A percentile compares a stretch with the other conserved stretches of the same genome.
Conservation (phyloP, 2,329 filamentous ascomycete genomes). For the Hypoxylon sp. region DNA sequence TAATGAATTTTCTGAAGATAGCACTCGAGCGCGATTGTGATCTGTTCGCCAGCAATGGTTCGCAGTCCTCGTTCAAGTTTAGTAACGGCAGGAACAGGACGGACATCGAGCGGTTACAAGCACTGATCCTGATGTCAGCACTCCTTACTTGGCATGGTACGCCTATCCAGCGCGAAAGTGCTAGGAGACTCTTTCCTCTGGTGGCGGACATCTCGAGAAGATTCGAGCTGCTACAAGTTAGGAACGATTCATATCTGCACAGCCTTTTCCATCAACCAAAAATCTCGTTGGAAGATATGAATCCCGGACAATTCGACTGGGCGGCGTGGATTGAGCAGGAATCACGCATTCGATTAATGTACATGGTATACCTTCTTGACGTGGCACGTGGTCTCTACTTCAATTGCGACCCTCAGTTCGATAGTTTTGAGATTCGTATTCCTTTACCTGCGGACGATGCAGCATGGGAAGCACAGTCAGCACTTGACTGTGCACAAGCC, state of each 20-base stretch:
- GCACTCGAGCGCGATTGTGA: constrained; percentile 71
- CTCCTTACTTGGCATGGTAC: constrained; percentile 80
- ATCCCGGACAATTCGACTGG: constrained; percentile 74
- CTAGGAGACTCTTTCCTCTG: constrained; percentile 70
- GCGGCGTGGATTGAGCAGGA: constrained; percentile 78
- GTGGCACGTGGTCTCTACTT: constrained; percentile 78
- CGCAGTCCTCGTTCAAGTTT: constrained; percentile 58
- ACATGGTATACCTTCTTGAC: constrained; percentile 75
- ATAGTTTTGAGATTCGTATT: constrained; percentile 74
- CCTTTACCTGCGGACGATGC: constrained; percentile 81
- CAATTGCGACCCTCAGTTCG: constrained; percentile 75
- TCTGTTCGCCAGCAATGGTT: constrained; percentile 58
- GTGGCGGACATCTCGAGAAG: constrained; percentile 71
- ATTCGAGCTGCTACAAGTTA: constrained; percentile 69
- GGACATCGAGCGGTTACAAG: constrained; percentile 77
- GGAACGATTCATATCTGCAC: constrained; percentile 63
- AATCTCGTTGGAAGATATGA: constrained; percentile 62
- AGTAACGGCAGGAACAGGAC: constrained; percentile 56
- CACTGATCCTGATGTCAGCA: constrained; percentile 72
- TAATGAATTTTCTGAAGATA: constrained; percentile 75
- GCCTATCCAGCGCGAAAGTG: constrained; percentile 73
- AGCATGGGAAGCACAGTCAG: constrained; percentile 76
- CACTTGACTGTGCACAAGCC: constrained; percentile 73
- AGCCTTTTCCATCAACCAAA: constrained; percentile 74
- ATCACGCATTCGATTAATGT: constrained; percentile 75